phyloP scores from a whole-genome alignment of 2,329 filamentous ascomycete species.

The Didymella exigua region DNA sequence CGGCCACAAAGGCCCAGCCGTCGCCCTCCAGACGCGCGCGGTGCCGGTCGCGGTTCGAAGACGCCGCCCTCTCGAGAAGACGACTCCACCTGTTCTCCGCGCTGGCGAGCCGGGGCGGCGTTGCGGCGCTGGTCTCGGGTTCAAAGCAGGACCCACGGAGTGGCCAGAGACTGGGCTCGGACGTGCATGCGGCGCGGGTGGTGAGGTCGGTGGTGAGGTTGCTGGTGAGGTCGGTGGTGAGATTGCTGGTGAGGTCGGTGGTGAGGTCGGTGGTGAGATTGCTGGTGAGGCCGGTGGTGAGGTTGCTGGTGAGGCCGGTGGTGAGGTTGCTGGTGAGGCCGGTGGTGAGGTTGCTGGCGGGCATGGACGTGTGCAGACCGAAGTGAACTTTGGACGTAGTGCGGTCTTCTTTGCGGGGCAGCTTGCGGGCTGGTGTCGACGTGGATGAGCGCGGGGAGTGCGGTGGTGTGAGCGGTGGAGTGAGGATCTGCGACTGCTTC shows the following conservation, averaged over 20 bases:
- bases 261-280: constrained; percentile 35
- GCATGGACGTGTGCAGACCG: constrained; percentile 22
- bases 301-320: constrained; percentile 34
- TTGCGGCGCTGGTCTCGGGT: constrained; percentile 5
- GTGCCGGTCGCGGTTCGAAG: constrained; percentile 39
- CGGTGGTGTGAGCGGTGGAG: constrained; percentile 4
- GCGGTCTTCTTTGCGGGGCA: not conserved
- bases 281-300: too few species aligned
- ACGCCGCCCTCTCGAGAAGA: constrained; percentile 34
- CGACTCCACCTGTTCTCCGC: constrained; percentile 21
- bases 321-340: constrained; percentile 35
- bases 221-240: too few species aligned
- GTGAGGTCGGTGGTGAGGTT: constrained; percentile 35
- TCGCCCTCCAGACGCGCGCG: constrained; percentile 39
- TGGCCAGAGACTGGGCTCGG: constrained; percentile 40
- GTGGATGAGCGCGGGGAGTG: not conserved
- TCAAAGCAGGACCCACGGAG: constrained; percentile 42
- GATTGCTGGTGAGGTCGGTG: constrained; percentile 34
- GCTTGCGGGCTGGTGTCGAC: not conserved
- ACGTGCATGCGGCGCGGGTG: constrained; percentile 19
- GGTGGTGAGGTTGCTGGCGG: constrained; percentile 35
- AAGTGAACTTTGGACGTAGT: constrained; percentile 4
- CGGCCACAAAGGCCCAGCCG: constrained; percentile 41
- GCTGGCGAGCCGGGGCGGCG: not conserved
- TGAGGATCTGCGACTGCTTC: constrained; percentile 10